These are phyloP conservation scores for Leccinellum luteum DNA, from an alignment of 768 basidiomycete genomes.

Conservation along the genomic window DNA sequence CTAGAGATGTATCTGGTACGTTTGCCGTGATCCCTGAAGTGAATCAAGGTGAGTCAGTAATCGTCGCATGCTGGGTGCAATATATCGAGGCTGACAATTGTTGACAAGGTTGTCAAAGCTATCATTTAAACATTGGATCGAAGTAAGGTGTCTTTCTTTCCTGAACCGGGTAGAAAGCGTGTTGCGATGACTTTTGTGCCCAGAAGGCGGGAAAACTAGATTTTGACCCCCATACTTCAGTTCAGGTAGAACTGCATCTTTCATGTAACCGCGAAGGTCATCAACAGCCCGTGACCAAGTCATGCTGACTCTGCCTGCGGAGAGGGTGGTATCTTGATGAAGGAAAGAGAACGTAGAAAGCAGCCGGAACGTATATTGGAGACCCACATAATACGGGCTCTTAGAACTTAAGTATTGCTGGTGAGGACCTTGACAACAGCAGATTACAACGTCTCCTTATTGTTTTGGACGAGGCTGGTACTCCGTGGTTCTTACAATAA, in stretches of 20 bases:
- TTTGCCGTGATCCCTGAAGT: conserved; percentile 26
- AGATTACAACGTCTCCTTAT: conserved; percentile 17
- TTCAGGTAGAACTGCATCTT: conserved; percentile 32
- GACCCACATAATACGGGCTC: neutral
- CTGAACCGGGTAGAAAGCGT: conserved; percentile 33
- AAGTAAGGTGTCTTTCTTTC: conserved; percentile 31
- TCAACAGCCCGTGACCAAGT: conserved; percentile 29
- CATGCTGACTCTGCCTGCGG: conserved; percentile 14
- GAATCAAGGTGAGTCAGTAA: conserved; percentile 1
- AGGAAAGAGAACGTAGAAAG: neutral
- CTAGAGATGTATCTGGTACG: conserved; percentile 29
- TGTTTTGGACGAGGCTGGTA: conserved; percentile 11
- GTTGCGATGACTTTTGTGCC: conserved; percentile 36
- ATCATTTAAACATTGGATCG: conserved; percentile 27
- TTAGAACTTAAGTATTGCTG: conserved; percentile 15
- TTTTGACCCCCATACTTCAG: conserved; percentile 27
- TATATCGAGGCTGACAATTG: conserved; percentile 23
- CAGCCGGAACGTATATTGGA: neutral
- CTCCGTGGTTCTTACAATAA: neutral
- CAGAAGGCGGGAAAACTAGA: conserved; percentile 19
- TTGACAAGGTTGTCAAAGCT: conserved; percentile 28
- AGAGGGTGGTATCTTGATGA: neutral
- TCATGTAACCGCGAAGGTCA: conserved; percentile 34
- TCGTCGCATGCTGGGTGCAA: neutral
- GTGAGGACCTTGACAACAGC: conserved; percentile 19